A percentile compares a stretch with the other conserved stretches of the same genome.
Evolutionary conservation across 495 filamentous ascomycete species (phyloP).

Genomic region (Apiosordaria backusii): DNA sequence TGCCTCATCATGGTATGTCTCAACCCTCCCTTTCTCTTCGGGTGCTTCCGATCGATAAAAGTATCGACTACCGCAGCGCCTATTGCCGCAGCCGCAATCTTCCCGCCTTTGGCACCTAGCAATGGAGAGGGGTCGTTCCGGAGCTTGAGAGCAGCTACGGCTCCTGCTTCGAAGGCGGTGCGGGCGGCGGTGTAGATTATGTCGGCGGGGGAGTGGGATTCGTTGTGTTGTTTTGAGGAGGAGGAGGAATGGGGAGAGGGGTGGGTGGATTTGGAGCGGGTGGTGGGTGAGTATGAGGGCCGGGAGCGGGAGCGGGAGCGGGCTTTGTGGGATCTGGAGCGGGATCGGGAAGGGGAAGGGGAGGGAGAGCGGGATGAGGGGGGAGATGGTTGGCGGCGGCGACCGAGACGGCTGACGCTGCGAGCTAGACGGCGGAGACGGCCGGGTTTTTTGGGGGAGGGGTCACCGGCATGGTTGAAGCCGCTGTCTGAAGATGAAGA

Average conservation of each 20-base stretch:
- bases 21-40: constrained; percentile 15
- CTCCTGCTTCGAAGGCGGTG: constrained; percentile 27
- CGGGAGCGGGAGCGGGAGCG: not conserved
- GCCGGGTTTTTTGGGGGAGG: not conserved
- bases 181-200: constrained; percentile 19
- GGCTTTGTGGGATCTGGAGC: not conserved
- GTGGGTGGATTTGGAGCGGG: constrained; percentile 8
- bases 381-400: not conserved
- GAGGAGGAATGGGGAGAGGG: not conserved
- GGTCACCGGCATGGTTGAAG: not conserved
- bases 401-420: not conserved
- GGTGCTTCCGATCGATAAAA: constrained; percentile 23
- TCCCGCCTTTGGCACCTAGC: constrained; percentile 29
- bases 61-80: constrained; percentile 33
- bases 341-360: not conserved
- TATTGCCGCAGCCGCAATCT: constrained; percentile 29
- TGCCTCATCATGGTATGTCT: constrained; percentile 7
- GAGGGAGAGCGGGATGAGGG: not conserved
- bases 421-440: constrained; percentile 3
- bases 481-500: constrained; percentile 1
- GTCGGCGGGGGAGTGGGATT: constrained; percentile 9
- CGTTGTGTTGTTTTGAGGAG: not conserved
- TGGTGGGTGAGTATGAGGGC: not conserved
- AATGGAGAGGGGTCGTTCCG: constrained; percentile 26
- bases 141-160: constrained; percentile 29